Percentiles rank a stretch among this genome's conserved stretches.
phyloP scores from a whole-genome alignment of 75 land plant species.

The Isoetes taiwanensis region DNA sequence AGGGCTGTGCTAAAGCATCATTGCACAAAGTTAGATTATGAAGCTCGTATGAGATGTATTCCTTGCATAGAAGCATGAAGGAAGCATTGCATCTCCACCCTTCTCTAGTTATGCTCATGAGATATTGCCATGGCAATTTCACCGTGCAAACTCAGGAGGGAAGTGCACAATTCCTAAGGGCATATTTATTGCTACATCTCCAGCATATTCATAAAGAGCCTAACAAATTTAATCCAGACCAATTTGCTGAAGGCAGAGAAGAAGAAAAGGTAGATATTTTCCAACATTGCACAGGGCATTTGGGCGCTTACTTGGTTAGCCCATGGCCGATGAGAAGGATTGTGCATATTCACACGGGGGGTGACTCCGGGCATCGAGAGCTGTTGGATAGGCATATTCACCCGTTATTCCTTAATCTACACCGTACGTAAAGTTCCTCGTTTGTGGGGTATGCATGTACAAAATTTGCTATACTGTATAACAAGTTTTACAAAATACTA shows the following conservation, averaged over 20 bases:
- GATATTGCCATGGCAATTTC: conserved; percentile 73
- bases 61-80: conserved; percentile 68
- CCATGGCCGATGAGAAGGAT: too few relatives aligned
- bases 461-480: too few relatives aligned
- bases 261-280: conserved; percentile 82
- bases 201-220: conserved; percentile 80
- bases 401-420: too few relatives aligned
- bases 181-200: conserved; percentile 88
- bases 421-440: too few relatives aligned
- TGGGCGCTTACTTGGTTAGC: too few relatives aligned
- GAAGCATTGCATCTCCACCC: conserved; percentile 93
- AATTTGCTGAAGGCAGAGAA: conserved; percentile 69
- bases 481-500: too few relatives aligned
- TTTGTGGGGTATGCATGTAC: too few relatives aligned
- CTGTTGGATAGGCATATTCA: too few relatives aligned
- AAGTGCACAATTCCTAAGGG: conserved; percentile 78
- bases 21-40: conserved; percentile 66
- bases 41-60: conserved; percentile 77
- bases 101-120: conserved; percentile 80
- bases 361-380: too few relatives aligned
- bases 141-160: conserved; percentile 64
- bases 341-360: too few relatives aligned
- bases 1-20: conserved; percentile 47
- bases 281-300: too few relatives aligned
- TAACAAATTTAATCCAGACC: conserved; percentile 67